Evolutionary conservation across 1,284 basidiomycete species (phyloP).

Genomic region (Hemileia vastatrix): DNA sequence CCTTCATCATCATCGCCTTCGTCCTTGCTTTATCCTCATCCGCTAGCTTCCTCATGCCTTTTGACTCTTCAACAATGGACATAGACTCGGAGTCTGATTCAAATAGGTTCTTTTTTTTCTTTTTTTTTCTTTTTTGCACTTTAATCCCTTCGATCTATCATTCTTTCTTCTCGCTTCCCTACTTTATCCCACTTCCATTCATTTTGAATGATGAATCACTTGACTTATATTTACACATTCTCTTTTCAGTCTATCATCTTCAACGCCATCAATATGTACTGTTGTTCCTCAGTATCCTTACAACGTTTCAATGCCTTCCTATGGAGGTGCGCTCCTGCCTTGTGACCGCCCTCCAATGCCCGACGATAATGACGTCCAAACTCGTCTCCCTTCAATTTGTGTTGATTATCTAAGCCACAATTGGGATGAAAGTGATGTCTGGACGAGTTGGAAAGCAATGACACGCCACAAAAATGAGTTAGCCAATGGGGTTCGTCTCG

Average conservation of each 20-base stretch:
- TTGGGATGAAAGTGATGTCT: slow-evolving; percentile 97
- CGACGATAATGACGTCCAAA: slow-evolving; percentile 50
- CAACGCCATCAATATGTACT: not conserved
- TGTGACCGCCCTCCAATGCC: slow-evolving; percentile 37
- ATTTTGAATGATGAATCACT: too few species aligned
- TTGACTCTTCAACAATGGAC: too few species aligned
- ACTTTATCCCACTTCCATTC: too few species aligned
- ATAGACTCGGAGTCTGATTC: too few species aligned
- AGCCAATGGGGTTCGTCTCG: slow-evolving; percentile 83
- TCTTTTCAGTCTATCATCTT: not conserved
- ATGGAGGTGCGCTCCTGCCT: slow-evolving; percentile 17
- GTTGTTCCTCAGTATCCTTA: slow-evolving; percentile 41
- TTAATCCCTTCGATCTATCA: not conserved
- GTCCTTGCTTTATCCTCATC: not conserved
- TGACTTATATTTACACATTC: too few species aligned
- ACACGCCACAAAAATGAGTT: slow-evolving; percentile 98
- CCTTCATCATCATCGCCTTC: slow-evolving; percentile 18
- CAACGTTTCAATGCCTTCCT: slow-evolving; percentile 38
- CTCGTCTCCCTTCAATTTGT: slow-evolving; percentile 53
- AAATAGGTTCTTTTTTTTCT: too few species aligned
- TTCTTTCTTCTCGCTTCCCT: not conserved
- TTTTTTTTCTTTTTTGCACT: too few species aligned
- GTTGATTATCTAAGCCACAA: slow-evolving; percentile 71
- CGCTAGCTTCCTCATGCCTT: too few species aligned
- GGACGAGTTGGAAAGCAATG: slow-evolving; percentile 97